Base-by-base conservation (phyloP, 2,329 filamentous ascomycete genomes). In the Drechslerella dactyloides region DNA sequence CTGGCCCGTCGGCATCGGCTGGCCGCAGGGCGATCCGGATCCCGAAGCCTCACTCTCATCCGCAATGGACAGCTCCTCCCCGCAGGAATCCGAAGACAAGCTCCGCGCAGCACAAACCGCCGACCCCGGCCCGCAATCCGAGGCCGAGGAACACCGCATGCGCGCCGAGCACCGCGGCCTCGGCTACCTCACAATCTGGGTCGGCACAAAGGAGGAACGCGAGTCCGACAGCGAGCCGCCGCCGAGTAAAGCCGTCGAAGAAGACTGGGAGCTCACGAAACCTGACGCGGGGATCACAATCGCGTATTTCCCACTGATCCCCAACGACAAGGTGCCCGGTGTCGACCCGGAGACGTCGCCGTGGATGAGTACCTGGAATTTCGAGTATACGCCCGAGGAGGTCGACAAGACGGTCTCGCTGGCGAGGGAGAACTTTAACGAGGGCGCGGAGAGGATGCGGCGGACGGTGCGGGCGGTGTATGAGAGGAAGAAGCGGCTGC, bases 351-450 rank as follows among this genome's bases (percentile, higher is more conserved):
- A 88, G 23, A 86, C 85, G 1, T 90, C 86, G 59, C 91, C 96
- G 70, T 97, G 92, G 80, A 87, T 97, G 82, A 91, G 87, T 75
- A 99, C 94, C 0, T 99, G 94, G 94, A 99, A 99, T 78, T 97
- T 97, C 78, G 88, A 77, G 30, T 99, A 97, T 79, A 96, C 90
- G 1, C 89, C 92, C 0, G 88, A 94, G 65, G 89, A 99, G 79
- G 87, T 99, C 58, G 93, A 97, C 76, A 85, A 86, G 24, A 91
- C 96, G 0, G 89, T 96, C 1, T 84, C 85, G 3, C 84, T 99
- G 27, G 93, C 94, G 0, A 84, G 87, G 62, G 91, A 91, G 10
- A 99, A 99, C 79, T 99, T 91, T 75, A 83, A 86, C 4, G 91
- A 96, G 78, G 92, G 93, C 0, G 85, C 86, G 55, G 89, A 90